Evolutionary conservation across 768 basidiomycete species (phyloP).

Genomic region (Lyophyllum decastes): DNA sequence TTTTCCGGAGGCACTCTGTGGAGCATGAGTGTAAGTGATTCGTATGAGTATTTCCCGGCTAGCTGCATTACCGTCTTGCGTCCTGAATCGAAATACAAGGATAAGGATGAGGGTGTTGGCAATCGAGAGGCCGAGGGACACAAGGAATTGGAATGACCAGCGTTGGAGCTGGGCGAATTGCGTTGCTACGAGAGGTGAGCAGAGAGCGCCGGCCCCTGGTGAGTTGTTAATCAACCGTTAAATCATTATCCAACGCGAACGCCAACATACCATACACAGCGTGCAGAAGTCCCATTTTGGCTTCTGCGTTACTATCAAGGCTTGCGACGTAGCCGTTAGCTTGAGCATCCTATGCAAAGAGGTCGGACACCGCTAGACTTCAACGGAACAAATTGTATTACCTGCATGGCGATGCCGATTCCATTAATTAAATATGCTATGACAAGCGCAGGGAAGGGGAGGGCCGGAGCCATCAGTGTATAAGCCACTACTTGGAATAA

Average conservation of each 20-base stretch:
- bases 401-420: slow-evolving; percentile 32
- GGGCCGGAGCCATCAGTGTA: slow-evolving; percentile 43
- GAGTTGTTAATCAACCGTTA: not conserved
- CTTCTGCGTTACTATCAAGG: slow-evolving; percentile 52
- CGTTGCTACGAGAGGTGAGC: slow-evolving; percentile 76
- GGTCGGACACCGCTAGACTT: not conserved
- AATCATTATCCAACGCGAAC: not conserved
- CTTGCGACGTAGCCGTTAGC: slow-evolving; percentile 70
- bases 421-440: slow-evolving; percentile 34
- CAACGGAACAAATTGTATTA: slow-evolving; percentile 13
- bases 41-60: not conserved
- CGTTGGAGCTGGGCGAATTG: slow-evolving; percentile 66
- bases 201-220: slow-evolving; percentile 64
- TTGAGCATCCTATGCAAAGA: slow-evolving; percentile 59
- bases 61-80: slow-evolving; percentile 57
- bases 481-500: slow-evolving; percentile 46
- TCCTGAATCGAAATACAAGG: slow-evolving; percentile 65
- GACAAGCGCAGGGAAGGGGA: slow-evolving; percentile 56
- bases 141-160: slow-evolving; percentile 83
- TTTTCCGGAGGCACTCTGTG: not conserved
- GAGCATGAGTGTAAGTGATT: not conserved
- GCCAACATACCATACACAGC: slow-evolving; percentile 55
- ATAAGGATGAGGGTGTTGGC: slow-evolving; percentile 54
- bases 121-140: slow-evolving; percentile 66
- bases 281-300: slow-evolving; percentile 72